Conservation (phyloP, 2,329 filamentous ascomycete genomes). For the Fusarium continuum region DNA sequence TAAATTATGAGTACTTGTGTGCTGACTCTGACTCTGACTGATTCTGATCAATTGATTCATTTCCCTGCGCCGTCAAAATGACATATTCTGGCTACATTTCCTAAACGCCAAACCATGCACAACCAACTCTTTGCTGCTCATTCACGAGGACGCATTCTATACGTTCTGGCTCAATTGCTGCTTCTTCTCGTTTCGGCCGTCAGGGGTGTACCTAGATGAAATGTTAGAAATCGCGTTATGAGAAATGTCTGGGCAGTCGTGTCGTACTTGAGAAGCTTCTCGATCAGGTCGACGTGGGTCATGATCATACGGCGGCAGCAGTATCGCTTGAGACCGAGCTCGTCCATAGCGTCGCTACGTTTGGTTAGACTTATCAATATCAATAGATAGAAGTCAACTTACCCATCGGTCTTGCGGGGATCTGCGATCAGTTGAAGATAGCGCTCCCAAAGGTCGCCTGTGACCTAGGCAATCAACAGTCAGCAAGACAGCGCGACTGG, state of each 20-base stretch:
- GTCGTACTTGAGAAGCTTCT: conserved; percentile 92
- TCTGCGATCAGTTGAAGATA: conserved; percentile 91
- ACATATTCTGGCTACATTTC: conserved; percentile 41
- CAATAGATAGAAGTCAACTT: conserved; percentile 45
- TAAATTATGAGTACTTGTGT: conserved; percentile 24
- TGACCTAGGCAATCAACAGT: conserved; percentile 71
- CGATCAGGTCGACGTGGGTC: conserved; percentile 98
- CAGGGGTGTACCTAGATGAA: conserved; percentile 64
- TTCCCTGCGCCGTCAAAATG: conserved; percentile 44
- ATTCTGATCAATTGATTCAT: conserved; percentile 35
- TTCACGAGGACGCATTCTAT: conserved; percentile 27
- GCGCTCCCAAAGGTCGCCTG: conserved; percentile 96
- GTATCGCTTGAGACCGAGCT: conserved; percentile 92
- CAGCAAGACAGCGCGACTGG: conserved; percentile 16
- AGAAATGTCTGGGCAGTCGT: not conserved
- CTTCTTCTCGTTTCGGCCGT: conserved; percentile 71
- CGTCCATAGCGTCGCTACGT: conserved; percentile 90
- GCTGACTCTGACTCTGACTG: conserved; percentile 21
- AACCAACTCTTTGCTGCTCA: conserved; percentile 24
- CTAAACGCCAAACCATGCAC: conserved; percentile 49
- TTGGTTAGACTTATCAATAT: conserved; percentile 38
- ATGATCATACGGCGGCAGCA: conserved; percentile 99
- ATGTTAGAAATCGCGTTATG: conserved; percentile 13
- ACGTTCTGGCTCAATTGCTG: conserved; percentile 50
- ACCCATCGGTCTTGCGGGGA: conserved; percentile 75